These are phyloP conservation scores for Boletus sp. DNA, from an alignment of 768 basidiomycete genomes.

Conservation along the genomic window DNA sequence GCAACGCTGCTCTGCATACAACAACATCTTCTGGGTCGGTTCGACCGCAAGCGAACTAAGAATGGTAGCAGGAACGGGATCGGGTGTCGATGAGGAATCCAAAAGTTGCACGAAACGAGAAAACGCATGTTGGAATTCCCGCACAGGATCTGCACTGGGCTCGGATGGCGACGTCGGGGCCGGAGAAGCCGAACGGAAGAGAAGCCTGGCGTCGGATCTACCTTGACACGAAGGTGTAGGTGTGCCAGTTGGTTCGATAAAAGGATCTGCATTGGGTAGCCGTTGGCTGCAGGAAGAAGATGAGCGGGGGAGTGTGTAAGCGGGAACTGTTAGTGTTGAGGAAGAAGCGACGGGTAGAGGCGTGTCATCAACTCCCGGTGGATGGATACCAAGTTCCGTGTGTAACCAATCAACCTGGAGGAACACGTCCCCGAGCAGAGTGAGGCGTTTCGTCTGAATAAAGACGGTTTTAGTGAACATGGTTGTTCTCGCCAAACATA, in stretches of 20 bases:
- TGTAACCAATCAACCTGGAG: conserved; percentile 81
- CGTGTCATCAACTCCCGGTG: conserved; percentile 53
- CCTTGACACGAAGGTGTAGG: conserved; percentile 49
- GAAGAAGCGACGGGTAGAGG: conserved; percentile 31
- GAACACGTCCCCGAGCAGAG: conserved; percentile 59
- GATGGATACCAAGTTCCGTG: conserved; percentile 72
- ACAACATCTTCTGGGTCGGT: conserved; percentile 70
- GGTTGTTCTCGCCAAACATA: neutral
- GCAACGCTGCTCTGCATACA: conserved; percentile 62
- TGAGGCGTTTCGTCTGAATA: conserved; percentile 62
- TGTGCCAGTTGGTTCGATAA: conserved; percentile 32
- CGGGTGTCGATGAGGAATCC: conserved; percentile 36
- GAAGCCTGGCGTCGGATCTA: conserved; percentile 32
- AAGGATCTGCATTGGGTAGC: conserved; percentile 24
- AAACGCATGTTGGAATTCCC: conserved; percentile 57
- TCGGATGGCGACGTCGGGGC: conserved; percentile 10
- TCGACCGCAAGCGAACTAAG: conserved; percentile 52
- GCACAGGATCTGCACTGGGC: conserved; percentile 7
- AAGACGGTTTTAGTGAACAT: conserved; percentile 1
- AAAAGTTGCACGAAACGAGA: conserved; percentile 59
- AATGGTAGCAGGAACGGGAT: conserved; percentile 20
- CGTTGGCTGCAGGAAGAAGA: conserved; percentile 34
- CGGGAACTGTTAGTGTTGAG: conserved; percentile 37
- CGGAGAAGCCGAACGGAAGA: conserved; percentile 32
- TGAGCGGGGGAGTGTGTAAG: conserved; percentile 42